Evolutionary conservation across 2,329 filamentous ascomycete species (phyloP).

Genomic region (Calonectria pseudoreteaudii): DNA sequence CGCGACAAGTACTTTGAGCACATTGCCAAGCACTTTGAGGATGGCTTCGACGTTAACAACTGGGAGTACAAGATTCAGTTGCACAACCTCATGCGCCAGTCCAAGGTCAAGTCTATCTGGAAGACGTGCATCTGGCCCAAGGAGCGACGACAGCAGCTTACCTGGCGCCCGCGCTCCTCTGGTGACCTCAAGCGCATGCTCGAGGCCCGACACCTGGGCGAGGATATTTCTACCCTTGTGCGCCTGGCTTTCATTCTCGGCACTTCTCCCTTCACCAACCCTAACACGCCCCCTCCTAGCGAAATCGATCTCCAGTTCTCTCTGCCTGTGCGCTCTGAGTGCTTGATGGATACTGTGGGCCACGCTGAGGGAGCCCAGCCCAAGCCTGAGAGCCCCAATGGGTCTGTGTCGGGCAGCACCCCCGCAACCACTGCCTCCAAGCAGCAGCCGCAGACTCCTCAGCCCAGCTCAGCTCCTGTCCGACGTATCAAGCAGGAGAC

Average conservation of each 20-base stretch:
- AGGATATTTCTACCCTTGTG: slow-evolving; percentile 55
- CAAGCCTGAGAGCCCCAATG: slow-evolving; percentile 41
- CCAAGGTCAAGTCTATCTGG: slow-evolving; percentile 57
- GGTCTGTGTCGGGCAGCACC: slow-evolving; percentile 24
- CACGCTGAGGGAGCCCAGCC: slow-evolving; percentile 39
- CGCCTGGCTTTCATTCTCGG: slow-evolving; percentile 58
- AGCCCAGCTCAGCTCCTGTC: slow-evolving; percentile 44
- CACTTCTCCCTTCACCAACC: slow-evolving; percentile 53
- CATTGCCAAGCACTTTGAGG: slow-evolving; percentile 60
- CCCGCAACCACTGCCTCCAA: slow-evolving; percentile 43
- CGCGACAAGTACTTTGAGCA: slow-evolving; percentile 61
- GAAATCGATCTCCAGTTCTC: slow-evolving; percentile 55
- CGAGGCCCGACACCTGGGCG: slow-evolving; percentile 56
- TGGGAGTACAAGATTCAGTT: slow-evolving; percentile 59
- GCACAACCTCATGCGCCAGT: slow-evolving; percentile 58
- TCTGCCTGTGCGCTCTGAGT: slow-evolving; percentile 51
- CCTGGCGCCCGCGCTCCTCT: slow-evolving; percentile 56
- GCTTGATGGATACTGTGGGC: slow-evolving; percentile 49
- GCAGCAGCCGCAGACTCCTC: slow-evolving; percentile 46
- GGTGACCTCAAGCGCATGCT: slow-evolving; percentile 59
- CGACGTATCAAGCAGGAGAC: slow-evolving; percentile 52
- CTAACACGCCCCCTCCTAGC: slow-evolving; percentile 50
- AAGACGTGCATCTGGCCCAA: slow-evolving; percentile 61
- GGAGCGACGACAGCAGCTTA: slow-evolving; percentile 54
- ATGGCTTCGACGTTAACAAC: slow-evolving; percentile 54